Evolutionary conservation across 2,329 filamentous ascomycete species (phyloP).

Genomic region (Aspergillus terreus): DNA sequence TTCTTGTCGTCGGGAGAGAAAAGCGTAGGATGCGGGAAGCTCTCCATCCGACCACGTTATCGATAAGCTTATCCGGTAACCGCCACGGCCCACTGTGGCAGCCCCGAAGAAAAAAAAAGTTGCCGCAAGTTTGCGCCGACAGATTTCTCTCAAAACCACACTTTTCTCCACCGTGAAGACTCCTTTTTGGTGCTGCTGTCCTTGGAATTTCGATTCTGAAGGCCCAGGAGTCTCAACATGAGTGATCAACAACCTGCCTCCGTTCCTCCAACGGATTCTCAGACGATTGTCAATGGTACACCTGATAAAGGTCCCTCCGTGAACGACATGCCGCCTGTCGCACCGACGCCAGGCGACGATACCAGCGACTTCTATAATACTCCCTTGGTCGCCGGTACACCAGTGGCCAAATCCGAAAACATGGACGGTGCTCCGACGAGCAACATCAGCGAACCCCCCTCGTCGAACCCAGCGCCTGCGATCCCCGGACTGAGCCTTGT

Average conservation of each 20-base stretch:
- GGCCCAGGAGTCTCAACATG: conserved; percentile 19
- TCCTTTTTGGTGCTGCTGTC: conserved; percentile 9
- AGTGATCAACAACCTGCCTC: conserved; percentile 15
- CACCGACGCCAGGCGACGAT: conserved; percentile 31
- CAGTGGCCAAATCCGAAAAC: conserved; percentile 14
- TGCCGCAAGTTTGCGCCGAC: conserved; percentile 8
- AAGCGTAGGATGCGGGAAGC: neutral
- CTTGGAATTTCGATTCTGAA: conserved; percentile 1
- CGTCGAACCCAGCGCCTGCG: conserved; percentile 17
- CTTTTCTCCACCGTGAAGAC: neutral
- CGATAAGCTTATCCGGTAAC: conserved; percentile 27
- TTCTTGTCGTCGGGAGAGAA: neutral
- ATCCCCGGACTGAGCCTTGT: conserved; percentile 39
- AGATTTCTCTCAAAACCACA: conserved; percentile 1
- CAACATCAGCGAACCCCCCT: conserved; percentile 10
- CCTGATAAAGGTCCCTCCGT: conserved; percentile 24
- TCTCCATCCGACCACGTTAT: conserved; percentile 12
- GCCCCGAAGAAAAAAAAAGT: conserved; percentile 26
- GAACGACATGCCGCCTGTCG: conserved; percentile 27
- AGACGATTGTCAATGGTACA: conserved; percentile 15
- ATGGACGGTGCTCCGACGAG: conserved; percentile 2
- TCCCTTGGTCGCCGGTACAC: conserved; percentile 28
- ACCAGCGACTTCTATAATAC: conserved; percentile 43
- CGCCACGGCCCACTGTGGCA: conserved; percentile 24
- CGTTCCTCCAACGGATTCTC: conserved; percentile 10